A percentile compares a stretch with the other conserved stretches of the same genome.
phyloP scores from a whole-genome alignment of 352 stramenopile genomes.

The Globisporangium irregulare region DNA sequence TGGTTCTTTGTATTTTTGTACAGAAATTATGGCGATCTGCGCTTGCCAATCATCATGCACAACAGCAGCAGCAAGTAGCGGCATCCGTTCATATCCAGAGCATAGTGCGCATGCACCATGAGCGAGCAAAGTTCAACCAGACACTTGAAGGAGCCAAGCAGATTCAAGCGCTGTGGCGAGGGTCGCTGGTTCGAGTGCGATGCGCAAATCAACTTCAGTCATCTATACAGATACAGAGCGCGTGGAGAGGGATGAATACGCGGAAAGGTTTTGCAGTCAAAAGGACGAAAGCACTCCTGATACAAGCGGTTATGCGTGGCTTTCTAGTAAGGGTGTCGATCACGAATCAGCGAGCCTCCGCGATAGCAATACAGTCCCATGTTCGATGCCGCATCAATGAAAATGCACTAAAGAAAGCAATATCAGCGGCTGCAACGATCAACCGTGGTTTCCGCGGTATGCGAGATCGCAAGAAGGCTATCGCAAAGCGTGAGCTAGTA shows the following conservation, averaged over 20 bases:
- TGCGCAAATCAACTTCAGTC: constrained; percentile 12
- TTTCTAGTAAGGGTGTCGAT: constrained; percentile 19
- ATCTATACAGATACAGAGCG: constrained; percentile 25
- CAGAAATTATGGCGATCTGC: constrained; percentile 23
- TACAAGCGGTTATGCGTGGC: constrained; percentile 24
- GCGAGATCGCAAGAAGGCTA: constrained; percentile 6
- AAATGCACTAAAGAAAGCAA: constrained; percentile 7
- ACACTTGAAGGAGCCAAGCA: constrained; percentile 12
- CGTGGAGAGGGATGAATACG: constrained; percentile 22
- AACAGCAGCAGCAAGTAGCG: constrained; percentile 6
- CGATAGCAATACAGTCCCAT: constrained; percentile 24
- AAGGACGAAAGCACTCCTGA: constrained; percentile 22
- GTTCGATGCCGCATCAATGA: constrained; percentile 16
- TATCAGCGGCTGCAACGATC: constrained; percentile 10
- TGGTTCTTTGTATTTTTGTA: background rate
- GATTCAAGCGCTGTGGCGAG: constrained; percentile 33
- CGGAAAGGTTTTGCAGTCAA: constrained; percentile 16
- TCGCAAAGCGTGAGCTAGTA: background rate
- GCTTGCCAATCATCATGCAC: constrained; percentile 12
- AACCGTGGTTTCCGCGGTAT: constrained; percentile 10
- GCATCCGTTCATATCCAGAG: constrained; percentile 27
- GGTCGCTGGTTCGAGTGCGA: constrained; percentile 14
- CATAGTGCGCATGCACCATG: constrained; percentile 21
- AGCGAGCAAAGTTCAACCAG: constrained; percentile 16
- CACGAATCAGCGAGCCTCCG: constrained; percentile 17